phyloP scores from a whole-genome alignment of 305 asterid species.

The Rubia balearica region DNA sequence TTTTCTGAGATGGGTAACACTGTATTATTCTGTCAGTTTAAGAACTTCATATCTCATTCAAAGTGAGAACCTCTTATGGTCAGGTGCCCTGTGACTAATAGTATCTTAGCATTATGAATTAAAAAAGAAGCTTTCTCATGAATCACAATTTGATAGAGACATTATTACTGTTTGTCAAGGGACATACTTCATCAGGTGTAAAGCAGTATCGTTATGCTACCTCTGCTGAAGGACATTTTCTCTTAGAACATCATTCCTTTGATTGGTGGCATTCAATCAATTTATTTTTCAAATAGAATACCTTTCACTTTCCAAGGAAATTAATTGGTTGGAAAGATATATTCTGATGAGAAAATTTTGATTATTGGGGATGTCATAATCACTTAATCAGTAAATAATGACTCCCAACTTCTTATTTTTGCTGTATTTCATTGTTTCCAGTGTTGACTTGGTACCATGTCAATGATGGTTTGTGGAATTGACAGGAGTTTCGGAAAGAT shows the following conservation, averaged over 20 bases:
- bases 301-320: conserved; percentile 4
- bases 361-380: not conserved
- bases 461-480: not conserved
- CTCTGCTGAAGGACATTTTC: not conserved
- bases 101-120: not conserved
- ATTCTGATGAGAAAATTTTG: not conserved
- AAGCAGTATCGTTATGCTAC: not conserved
- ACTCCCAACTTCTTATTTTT: not conserved
- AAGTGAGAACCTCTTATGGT: not conserved
- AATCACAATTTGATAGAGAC: not conserved
- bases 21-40: not conserved
- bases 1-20: not conserved
- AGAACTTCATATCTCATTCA: not conserved
- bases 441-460: not conserved
- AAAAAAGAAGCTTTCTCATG: not conserved
- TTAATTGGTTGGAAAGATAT: not conserved
- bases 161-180: not conserved
- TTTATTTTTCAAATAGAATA: not conserved
- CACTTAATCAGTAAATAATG: not conserved
- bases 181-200: not conserved
- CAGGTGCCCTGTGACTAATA: not conserved
- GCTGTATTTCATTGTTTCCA: not conserved
- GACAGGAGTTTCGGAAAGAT: conserved; percentile 87
- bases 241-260: conserved; percentile 1
- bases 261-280: not conserved